A percentile compares a stretch with the other conserved stretches of the same genome.
phyloP scores from a whole-genome alignment of 768 basidiomycete genomes.

The Serendipita sp. region DNA sequence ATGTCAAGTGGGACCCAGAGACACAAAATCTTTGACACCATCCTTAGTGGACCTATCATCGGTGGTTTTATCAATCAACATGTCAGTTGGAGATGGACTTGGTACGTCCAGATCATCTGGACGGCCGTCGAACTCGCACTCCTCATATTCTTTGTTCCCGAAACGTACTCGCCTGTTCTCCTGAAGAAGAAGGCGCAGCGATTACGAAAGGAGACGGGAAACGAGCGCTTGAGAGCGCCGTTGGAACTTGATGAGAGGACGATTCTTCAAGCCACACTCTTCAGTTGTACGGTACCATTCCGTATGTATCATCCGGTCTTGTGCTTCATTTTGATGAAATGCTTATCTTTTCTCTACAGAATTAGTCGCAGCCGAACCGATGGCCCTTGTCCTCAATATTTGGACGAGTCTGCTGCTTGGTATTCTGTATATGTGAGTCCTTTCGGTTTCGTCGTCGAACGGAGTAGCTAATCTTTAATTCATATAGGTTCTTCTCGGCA shows the following conservation, averaged over 20 bases:
- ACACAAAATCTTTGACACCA: too few relatives aligned
- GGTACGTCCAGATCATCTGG: slow-evolving; percentile 57
- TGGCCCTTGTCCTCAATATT: slow-evolving; percentile 53
- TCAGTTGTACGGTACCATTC: slow-evolving; percentile 58
- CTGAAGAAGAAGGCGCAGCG: slow-evolving; percentile 42
- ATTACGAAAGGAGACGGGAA: slow-evolving; percentile 38
- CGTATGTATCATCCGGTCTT: slow-evolving; percentile 26
- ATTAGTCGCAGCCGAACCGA: slow-evolving; percentile 48
- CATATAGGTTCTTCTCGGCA: slow-evolving; percentile 18
- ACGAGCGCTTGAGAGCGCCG: slow-evolving; percentile 39
- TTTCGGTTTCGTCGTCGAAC: too few relatives aligned
- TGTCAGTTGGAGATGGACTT: slow-evolving; percentile 61
- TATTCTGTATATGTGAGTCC: slow-evolving; percentile 28
- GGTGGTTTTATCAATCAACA: slow-evolving; percentile 57
- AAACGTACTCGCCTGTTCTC: slow-evolving; percentile 49
- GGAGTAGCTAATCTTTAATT: neutral
- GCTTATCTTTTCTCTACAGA: slow-evolving; percentile 22
- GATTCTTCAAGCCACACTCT: slow-evolving; percentile 30
- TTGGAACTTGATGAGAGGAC: slow-evolving; percentile 34
- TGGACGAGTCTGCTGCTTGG: slow-evolving; percentile 39
- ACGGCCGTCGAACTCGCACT: slow-evolving; percentile 34
- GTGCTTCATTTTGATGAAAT: neutral
- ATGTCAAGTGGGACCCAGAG: too few relatives aligned
- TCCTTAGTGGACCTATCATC: slow-evolving; percentile 12
- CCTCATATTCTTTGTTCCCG: slow-evolving; percentile 47